Conservation (phyloP, 2,329 filamentous ascomycete species). For the Amauroascus verrucosus region DNA sequence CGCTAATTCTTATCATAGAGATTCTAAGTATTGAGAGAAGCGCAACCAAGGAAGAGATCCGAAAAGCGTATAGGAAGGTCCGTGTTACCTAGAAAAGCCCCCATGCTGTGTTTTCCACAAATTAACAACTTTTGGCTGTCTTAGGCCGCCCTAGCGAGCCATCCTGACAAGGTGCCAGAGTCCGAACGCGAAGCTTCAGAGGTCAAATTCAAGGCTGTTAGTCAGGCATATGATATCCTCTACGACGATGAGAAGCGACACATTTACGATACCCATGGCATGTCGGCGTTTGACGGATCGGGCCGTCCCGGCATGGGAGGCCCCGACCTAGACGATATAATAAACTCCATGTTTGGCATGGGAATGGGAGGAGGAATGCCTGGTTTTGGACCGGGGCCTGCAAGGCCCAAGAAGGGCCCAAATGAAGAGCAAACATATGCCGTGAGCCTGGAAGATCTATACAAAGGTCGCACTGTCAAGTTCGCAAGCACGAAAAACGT, state of each 20-base stretch:
- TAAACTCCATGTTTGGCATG: constrained; percentile 77
- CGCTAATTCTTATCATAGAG: constrained; percentile 43
- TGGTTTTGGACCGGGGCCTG: constrained; percentile 31
- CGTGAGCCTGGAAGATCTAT: constrained; percentile 85
- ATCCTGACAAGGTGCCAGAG: constrained; percentile 92
- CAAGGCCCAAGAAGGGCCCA: constrained; percentile 38
- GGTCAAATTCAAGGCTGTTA: constrained; percentile 82
- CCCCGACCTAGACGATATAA: constrained; percentile 76
- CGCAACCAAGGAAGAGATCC: constrained; percentile 71
- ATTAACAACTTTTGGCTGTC: neutral
- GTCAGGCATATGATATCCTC: constrained; percentile 95
- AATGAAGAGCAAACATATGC: constrained; percentile 48
- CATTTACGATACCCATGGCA: constrained; percentile 87
- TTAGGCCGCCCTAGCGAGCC: constrained; percentile 74
- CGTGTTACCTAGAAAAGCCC: constrained; percentile 19
- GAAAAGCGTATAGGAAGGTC: constrained; percentile 94
- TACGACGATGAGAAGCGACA: constrained; percentile 88
- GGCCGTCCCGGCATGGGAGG: constrained; percentile 49
- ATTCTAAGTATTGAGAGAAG: constrained; percentile 64
- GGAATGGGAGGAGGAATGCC: constrained; percentile 46
- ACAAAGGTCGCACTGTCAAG: constrained; percentile 97
- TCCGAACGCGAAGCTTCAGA: constrained; percentile 67
- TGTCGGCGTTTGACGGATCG: constrained; percentile 83
- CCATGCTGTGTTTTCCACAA: neutral
- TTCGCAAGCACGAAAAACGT: constrained; percentile 93